Percentiles rank a stretch among this genome's conserved stretches.
phyloP scores from a whole-genome alignment of 164 flowering plant genomes.

The Vitis rupestris region DNA sequence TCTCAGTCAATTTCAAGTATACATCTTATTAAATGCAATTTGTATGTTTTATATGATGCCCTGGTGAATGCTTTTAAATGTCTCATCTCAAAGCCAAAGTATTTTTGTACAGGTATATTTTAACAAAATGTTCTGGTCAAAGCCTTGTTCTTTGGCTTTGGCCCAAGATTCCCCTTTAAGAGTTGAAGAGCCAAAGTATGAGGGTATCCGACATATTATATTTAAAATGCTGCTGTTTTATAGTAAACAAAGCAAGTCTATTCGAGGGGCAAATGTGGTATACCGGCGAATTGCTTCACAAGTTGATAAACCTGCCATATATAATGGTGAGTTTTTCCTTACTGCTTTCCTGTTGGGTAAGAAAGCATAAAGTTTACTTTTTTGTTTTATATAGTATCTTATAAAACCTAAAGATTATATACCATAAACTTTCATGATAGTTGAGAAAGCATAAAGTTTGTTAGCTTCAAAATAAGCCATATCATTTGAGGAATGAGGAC shows the following conservation, averaged over 20 bases:
- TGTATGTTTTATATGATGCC: not conserved
- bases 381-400: not conserved
- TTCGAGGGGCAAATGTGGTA: slow-evolving; percentile 82
- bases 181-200: slow-evolving; percentile 80
- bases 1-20: not conserved
- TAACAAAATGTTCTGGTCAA: slow-evolving; percentile 79
- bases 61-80: not conserved
- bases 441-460: too few relatives aligned
- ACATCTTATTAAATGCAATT: not conserved
- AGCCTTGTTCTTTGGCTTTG: slow-evolving; percentile 85
- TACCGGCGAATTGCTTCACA: slow-evolving; percentile 69
- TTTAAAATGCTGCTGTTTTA: slow-evolving; percentile 79
- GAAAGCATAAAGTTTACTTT: not conserved
- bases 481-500: too few relatives aligned
- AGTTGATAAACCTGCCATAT: slow-evolving; percentile 82
- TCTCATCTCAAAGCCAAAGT: slow-evolving; percentile 4
- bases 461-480: too few relatives aligned
- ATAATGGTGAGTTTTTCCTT: slow-evolving; percentile 53
- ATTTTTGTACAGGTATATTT: slow-evolving; percentile 55
- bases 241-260: slow-evolving; percentile 86
- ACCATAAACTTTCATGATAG: too few relatives aligned
- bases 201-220: slow-evolving; percentile 50
- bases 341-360: not conserved
- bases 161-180: slow-evolving; percentile 70
- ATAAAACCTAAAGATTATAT: too few relatives aligned